Conservation (phyloP, 2,329 filamentous ascomycete genomes). For the Colletotrichum costaricense region DNA sequence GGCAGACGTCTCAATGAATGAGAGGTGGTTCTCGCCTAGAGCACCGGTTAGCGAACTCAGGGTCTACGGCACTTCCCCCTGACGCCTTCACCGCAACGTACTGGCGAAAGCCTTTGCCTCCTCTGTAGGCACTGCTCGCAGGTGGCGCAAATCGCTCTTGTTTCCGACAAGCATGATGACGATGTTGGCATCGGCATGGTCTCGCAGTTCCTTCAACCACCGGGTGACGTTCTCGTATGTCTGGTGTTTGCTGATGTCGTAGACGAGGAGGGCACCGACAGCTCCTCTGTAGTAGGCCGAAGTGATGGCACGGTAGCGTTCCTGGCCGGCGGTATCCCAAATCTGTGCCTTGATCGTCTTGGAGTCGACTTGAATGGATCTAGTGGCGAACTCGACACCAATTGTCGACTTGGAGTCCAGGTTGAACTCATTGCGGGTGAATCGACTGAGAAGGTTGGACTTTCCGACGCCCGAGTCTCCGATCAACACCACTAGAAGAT, state of each 20-base stretch:
- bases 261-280: slow-evolving; percentile 96
- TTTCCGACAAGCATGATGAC: slow-evolving; percentile 99
- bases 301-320: slow-evolving; percentile 98
- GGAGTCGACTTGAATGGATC: slow-evolving; percentile 97
- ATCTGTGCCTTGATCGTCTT: slow-evolving; percentile 99
- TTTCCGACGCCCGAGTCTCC: slow-evolving; percentile 99
- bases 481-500: slow-evolving; percentile 86
- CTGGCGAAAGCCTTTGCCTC: slow-evolving; percentile 98
- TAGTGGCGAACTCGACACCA: slow-evolving; percentile 98
- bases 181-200: slow-evolving; percentile 98
- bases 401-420: slow-evolving; percentile 99
- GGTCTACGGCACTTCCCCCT: background rate
- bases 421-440: slow-evolving; percentile 99
- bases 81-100: slow-evolving; percentile 54
- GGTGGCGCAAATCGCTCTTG: slow-evolving; percentile 99
- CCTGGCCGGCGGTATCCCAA: slow-evolving; percentile 99
- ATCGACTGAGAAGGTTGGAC: slow-evolving; percentile 99
- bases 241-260: slow-evolving; percentile 99
- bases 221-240: slow-evolving; percentile 99
- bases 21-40: slow-evolving; percentile 94
- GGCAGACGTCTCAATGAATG: slow-evolving; percentile 99
- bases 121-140: slow-evolving; percentile 96
- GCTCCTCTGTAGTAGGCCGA: slow-evolving; percentile 99
- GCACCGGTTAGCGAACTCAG: slow-evolving; percentile 16
- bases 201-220: slow-evolving; percentile 98